phyloP scores from a whole-genome alignment of 2,329 filamentous ascomycete genomes.

The Fusarium sororula region DNA sequence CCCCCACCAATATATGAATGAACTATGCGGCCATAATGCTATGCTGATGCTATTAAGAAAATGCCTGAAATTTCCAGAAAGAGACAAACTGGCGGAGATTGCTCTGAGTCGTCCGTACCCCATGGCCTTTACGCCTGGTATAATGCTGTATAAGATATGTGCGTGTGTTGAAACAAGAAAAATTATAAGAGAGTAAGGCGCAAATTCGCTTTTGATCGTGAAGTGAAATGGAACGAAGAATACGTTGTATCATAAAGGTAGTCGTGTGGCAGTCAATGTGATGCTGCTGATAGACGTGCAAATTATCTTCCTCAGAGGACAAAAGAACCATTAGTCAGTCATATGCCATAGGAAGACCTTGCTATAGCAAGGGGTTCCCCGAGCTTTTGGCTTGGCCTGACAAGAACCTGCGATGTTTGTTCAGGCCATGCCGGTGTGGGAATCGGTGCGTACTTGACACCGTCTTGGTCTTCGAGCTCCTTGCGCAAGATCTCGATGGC shows the following conservation, averaged over 20 bases:
- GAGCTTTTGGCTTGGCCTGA: too few species aligned
- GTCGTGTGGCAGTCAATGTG: background rate
- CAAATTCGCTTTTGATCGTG: background rate
- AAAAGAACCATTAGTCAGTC: background rate
- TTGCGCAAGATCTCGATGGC: constrained; percentile 62
- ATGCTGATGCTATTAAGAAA: constrained; percentile 18
- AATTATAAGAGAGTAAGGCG: constrained; percentile 4
- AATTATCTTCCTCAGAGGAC: background rate
- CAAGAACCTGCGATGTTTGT: constrained; percentile 4
- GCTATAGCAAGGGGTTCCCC: too few species aligned
- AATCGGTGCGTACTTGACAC: constrained; percentile 53
- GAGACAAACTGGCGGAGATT: constrained; percentile 15
- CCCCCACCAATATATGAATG: background rate
- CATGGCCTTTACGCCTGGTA: constrained; percentile 36
- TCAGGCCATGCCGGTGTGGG: constrained; percentile 47
- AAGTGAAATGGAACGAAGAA: background rate
- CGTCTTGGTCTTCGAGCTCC: constrained; percentile 58
- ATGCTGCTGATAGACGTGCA: background rate
- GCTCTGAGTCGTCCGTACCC: constrained; percentile 17
- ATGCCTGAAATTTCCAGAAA: constrained; percentile 22
- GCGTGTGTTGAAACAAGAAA: background rate
- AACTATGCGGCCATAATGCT: constrained; percentile 11
- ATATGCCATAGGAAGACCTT: too few species aligned
- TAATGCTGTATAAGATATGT: constrained; percentile 34
- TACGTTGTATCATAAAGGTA: background rate